phyloP scores from a whole-genome alignment of 1,284 basidiomycete species.

The Naganishia cerealis region DNA sequence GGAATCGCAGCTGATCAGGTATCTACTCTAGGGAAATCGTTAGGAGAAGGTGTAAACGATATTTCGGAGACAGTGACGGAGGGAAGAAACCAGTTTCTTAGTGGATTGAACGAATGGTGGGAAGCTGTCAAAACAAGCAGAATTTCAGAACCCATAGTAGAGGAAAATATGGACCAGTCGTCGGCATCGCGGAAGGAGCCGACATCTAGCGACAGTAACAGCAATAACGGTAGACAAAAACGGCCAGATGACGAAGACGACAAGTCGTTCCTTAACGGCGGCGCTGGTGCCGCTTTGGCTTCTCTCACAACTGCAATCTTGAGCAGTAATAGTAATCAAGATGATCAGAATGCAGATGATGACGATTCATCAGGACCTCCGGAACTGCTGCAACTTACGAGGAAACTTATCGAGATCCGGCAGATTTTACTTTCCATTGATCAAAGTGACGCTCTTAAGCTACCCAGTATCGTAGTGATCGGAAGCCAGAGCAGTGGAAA shows the following conservation, averaged over 20 bases:
- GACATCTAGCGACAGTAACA: not conserved
- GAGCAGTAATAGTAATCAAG: conserved; percentile 12
- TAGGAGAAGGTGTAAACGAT: conserved; percentile 18
- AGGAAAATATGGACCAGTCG: not conserved
- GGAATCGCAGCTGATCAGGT: conserved; percentile 8
- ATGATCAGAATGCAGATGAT: conserved; percentile 19
- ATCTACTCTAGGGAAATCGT: conserved; percentile 2
- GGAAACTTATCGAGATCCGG: conserved; percentile 93
- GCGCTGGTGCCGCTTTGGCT: conserved; percentile 11
- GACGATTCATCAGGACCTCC: conserved; percentile 43
- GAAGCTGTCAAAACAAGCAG: conserved; percentile 42
- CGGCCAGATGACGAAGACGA: conserved; percentile 36
- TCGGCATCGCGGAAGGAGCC: conserved; percentile 13
- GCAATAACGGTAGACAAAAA: conserved; percentile 34
- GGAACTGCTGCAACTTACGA: conserved; percentile 80
- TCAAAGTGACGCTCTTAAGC: conserved; percentile 86
- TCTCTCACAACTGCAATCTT: conserved; percentile 13
- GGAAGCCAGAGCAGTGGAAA: conserved; percentile 98
- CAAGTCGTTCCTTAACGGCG: conserved; percentile 3
- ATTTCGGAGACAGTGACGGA: conserved; percentile 20
- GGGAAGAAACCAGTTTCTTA: conserved; percentile 9
- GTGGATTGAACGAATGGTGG: conserved; percentile 44
- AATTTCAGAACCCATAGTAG: not conserved
- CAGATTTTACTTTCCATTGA: conserved; percentile 91
- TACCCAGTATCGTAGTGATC: conserved; percentile 96